Conservation (phyloP, 306 rosid species). For the Castanospermum australe region DNA sequence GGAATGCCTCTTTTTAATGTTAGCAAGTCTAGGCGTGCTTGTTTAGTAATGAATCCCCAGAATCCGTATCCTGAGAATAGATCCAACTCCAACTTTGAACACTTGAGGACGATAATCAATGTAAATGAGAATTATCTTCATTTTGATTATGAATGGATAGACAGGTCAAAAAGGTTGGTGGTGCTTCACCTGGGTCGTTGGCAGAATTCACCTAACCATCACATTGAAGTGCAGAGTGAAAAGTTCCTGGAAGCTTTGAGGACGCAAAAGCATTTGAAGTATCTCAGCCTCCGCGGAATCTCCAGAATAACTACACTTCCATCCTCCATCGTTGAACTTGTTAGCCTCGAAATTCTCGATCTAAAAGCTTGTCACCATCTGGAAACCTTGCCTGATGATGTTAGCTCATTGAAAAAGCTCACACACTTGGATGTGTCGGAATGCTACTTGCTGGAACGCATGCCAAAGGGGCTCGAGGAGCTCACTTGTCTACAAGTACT, state of each 20-base stretch:
- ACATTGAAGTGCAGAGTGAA: conserved; percentile 4
- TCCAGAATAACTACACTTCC: conserved; percentile 10
- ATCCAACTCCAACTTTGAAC: too few relatives aligned
- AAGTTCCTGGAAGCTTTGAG: background rate
- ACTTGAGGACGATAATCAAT: conserved; percentile 28
- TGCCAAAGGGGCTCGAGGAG: conserved; percentile 38
- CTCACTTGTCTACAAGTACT: conserved; percentile 40
- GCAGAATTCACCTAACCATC: background rate
- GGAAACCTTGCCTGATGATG: conserved; percentile 29
- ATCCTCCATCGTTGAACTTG: background rate
- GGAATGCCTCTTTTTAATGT: background rate
- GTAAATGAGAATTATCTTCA: background rate
- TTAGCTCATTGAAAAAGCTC: conserved; percentile 27
- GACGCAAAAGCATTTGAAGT: conserved; percentile 14
- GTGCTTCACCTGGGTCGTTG: conserved; percentile 37
- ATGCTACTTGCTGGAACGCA: conserved; percentile 44
- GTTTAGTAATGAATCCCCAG: background rate
- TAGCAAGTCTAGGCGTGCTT: background rate
- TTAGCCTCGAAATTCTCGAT: conserved; percentile 22
- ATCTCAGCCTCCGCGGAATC: conserved; percentile 25
- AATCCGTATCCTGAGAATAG: too few relatives aligned
- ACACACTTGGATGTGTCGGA: conserved; percentile 41
- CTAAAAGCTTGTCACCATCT: conserved; percentile 34
- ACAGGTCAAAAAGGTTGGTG: background rate
- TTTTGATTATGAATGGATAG: background rate